Conservation (phyloP, 2,329 filamentous ascomycete genomes). For the Alternaria ethzedia region DNA sequence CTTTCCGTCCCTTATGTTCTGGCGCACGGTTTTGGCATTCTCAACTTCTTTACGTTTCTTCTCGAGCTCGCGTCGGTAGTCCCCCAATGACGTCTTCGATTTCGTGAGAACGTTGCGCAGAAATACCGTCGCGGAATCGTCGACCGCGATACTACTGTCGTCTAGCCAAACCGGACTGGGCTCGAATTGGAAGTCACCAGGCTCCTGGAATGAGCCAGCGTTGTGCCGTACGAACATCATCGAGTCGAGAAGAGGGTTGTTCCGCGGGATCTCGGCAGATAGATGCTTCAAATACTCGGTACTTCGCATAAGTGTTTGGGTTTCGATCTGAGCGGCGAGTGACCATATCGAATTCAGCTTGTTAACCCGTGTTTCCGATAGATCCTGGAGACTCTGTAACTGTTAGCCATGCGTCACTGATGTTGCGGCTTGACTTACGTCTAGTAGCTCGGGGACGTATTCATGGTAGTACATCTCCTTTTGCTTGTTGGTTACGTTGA, state of each 20-base stretch:
- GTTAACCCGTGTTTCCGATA: constrained; percentile 85
- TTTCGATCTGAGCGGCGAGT: constrained; percentile 78
- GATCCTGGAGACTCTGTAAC: constrained; percentile 76
- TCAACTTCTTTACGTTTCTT: constrained; percentile 88
- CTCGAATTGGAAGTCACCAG: constrained; percentile 84
- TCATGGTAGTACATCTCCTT: constrained; percentile 98
- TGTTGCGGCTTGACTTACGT: constrained; percentile 60
- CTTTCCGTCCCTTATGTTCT: constrained; percentile 78
- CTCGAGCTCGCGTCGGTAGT: constrained; percentile 82
- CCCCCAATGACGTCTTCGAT: constrained; percentile 82
- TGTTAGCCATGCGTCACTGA: constrained; percentile 6
- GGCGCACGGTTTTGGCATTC: constrained; percentile 72
- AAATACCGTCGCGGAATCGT: constrained; percentile 87
- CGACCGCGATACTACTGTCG: constrained; percentile 82
- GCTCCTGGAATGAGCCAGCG: constrained; percentile 80
- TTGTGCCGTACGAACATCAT: constrained; percentile 99
- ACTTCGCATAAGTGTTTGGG: constrained; percentile 76
- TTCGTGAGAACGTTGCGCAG: constrained; percentile 90
- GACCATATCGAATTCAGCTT: constrained; percentile 89
- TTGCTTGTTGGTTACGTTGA: constrained; percentile 96
- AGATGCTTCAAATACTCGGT: constrained; percentile 75
- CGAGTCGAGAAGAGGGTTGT: constrained; percentile 87
- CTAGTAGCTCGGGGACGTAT: constrained; percentile 90
- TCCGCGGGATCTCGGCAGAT: constrained; percentile 81
- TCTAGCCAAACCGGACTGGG: constrained; percentile 98